phyloP scores from a whole-genome alignment of 2,329 filamentous ascomycete genomes.

The Pseudogymnoascus sp. region DNA sequence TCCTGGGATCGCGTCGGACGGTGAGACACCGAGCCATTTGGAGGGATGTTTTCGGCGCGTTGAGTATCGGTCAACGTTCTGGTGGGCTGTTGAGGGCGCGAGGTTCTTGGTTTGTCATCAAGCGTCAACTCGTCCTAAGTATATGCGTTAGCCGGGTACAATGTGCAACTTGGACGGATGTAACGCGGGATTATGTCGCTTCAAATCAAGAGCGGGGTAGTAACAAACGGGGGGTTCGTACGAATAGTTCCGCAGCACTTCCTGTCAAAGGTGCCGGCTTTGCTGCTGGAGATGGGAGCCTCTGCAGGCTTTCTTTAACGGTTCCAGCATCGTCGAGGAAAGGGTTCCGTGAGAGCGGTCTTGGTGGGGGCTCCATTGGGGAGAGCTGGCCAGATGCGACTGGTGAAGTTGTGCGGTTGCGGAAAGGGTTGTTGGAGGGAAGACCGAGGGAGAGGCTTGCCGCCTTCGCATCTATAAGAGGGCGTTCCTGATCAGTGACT shows the following conservation, averaged over 20 bases:
- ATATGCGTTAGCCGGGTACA: conserved; percentile 28
- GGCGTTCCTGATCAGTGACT: not conserved
- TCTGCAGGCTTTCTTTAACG: not conserved
- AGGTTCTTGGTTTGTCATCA: conserved; percentile 44
- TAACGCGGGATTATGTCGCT: conserved; percentile 29
- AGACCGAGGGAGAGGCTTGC: conserved; percentile 56
- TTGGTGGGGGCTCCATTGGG: conserved; percentile 48
- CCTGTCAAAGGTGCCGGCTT: conserved; percentile 33
- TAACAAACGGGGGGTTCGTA: conserved; percentile 42
- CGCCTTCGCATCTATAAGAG: not conserved
- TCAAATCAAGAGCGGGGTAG: conserved; percentile 14
- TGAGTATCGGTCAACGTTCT: conserved; percentile 27
- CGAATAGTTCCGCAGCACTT: conserved; percentile 65
- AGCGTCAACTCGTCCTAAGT: conserved; percentile 58
- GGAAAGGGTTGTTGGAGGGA: conserved; percentile 69
- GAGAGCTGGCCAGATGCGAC: conserved; percentile 40
- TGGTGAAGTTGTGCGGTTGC: conserved; percentile 63
- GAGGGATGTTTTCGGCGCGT: conserved; percentile 41
- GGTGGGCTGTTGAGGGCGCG: conserved; percentile 19
- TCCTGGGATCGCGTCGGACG: conserved; percentile 60
- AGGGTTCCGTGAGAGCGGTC: conserved; percentile 65
- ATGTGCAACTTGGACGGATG: conserved; percentile 18
- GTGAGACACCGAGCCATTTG: conserved; percentile 36
- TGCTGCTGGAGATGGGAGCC: conserved; percentile 25
- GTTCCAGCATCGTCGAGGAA: conserved; percentile 55